phyloP scores from a whole-genome alignment of 306 rosid species.

The Vigna hirtella region DNA sequence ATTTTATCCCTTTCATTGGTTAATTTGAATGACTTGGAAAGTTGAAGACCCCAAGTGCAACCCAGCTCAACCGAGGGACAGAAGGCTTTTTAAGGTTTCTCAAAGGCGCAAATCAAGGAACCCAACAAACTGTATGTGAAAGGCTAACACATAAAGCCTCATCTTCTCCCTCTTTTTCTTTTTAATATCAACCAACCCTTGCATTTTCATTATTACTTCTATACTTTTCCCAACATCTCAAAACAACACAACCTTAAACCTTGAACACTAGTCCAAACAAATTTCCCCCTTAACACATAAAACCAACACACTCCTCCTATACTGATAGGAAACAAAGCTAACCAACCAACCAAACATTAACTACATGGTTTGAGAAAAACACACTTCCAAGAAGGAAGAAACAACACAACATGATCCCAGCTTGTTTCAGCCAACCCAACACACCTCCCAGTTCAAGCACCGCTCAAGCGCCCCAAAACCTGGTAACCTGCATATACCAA shows the following conservation, averaged over 20 bases:
- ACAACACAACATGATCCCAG: conserved; percentile 65
- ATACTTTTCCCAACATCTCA: conserved; percentile 39
- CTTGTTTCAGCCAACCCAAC: conserved; percentile 84
- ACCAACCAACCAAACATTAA: neutral
- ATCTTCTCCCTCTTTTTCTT: conserved; percentile 29
- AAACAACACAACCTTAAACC: conserved; percentile 11
- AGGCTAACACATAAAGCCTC: conserved; percentile 37
- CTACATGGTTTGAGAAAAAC: conserved; percentile 43
- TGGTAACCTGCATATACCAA: conserved; percentile 70
- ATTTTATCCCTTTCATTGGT: conserved; percentile 1
- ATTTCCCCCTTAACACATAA: conserved; percentile 4
- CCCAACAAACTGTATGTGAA: conserved; percentile 34
- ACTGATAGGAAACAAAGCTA: no score
- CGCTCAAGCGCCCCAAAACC: conserved; percentile 58
- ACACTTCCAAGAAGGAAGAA: conserved; percentile 19
- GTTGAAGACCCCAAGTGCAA: conserved; percentile 41
- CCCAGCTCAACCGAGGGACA: conserved; percentile 52
- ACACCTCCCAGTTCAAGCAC: conserved; percentile 49
- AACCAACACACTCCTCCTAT: neutral
- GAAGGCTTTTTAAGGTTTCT: conserved; percentile 37
- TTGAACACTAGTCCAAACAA: conserved; percentile 11
- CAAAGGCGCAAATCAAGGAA: conserved; percentile 70
- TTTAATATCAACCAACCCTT: conserved; percentile 38
- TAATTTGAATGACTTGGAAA: conserved; percentile 47
- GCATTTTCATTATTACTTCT: conserved; percentile 43